These are phyloP conservation scores for Phytophthora pistaciae DNA, from an alignment of 352 stramenopile genomes.

Conservation along the genomic window DNA sequence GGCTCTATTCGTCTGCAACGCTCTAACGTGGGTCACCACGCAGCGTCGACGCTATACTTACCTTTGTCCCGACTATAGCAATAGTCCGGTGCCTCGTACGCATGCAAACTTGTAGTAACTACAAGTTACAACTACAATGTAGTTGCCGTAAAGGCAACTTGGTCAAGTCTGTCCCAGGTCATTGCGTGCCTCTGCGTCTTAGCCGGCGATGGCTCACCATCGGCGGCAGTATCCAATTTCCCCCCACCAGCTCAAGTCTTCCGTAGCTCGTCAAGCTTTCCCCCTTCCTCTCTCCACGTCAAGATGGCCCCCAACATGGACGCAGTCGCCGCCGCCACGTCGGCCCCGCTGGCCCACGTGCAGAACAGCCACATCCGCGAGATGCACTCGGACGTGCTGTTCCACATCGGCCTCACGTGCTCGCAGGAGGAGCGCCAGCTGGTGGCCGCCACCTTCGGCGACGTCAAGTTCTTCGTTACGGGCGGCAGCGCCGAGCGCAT, in stretches of 20 bases:
- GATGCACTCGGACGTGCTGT: slow-evolving; percentile 77
- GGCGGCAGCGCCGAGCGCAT: slow-evolving; percentile 83
- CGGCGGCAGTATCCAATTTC: slow-evolving; percentile 30
- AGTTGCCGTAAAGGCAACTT: slow-evolving; percentile 16
- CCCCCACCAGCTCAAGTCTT: slow-evolving; percentile 14
- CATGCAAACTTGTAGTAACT: slow-evolving; percentile 33
- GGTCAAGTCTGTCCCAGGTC: slow-evolving; percentile 14
- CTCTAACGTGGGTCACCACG: not conserved
- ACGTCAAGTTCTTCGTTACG: slow-evolving; percentile 85
- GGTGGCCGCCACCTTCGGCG: slow-evolving; percentile 63
- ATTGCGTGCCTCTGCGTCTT: slow-evolving; percentile 24
- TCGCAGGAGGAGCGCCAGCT: slow-evolving; percentile 54
- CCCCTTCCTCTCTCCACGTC: not conserved
- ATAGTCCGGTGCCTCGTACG: slow-evolving; percentile 12
- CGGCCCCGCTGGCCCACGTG: slow-evolving; percentile 46
- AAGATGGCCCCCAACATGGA: slow-evolving; percentile 46
- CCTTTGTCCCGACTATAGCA: slow-evolving; percentile 18
- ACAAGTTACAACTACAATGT: too few species aligned
- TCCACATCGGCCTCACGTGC: slow-evolving; percentile 79
- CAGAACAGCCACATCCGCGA: slow-evolving; percentile 69
- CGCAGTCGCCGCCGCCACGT: slow-evolving; percentile 13
- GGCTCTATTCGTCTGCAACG: slow-evolving; percentile 25
- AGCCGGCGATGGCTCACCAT: slow-evolving; percentile 1
- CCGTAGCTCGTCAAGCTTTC: slow-evolving; percentile 1
- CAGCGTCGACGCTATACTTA: slow-evolving; percentile 12